A percentile compares a stretch with the other conserved stretches of the same genome.
These are phyloP conservation scores for Scutellaria barbata DNA, from an alignment of 257 asterid species.

Conservation along the genomic window DNA sequence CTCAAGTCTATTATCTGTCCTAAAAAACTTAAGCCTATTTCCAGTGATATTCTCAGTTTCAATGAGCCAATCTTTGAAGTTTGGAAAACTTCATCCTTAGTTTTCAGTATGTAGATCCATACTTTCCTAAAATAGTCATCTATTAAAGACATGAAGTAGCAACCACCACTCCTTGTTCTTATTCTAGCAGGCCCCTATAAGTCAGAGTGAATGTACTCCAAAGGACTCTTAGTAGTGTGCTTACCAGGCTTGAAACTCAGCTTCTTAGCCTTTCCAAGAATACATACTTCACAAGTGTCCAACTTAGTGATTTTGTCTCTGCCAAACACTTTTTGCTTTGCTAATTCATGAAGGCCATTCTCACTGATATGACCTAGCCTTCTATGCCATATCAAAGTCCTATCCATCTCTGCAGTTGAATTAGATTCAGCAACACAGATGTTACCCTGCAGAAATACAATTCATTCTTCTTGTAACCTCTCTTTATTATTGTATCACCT, in stretches of 20 bases:
- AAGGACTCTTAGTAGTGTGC: not conserved
- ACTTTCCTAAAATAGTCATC: not conserved
- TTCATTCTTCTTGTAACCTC: not conserved
- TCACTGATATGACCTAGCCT: no score
- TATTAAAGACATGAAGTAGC: not conserved
- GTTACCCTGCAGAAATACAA: no score
- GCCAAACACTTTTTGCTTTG: no score
- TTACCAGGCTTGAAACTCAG: not conserved
- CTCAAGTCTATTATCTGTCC: not conserved
- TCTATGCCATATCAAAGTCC: not conserved
- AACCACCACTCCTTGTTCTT: not conserved
- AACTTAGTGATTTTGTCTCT: no score
- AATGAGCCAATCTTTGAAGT: not conserved
- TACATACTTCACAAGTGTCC: no score
- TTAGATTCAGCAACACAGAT: not conserved
- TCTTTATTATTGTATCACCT: no score
- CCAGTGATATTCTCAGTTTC: not conserved
- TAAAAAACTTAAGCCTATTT: no score
- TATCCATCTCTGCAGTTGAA: no score
- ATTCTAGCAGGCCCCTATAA: not conserved
- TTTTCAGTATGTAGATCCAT: not conserved
- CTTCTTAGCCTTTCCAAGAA: not conserved
- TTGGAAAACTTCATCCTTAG: not conserved
- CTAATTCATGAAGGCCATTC: no score
- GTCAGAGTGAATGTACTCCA: not conserved